A percentile compares a stretch with the other conserved stretches of the same genome.
Evolutionary conservation across 257 asterid genomes (phyloP).

Genomic region (Gardenia jasminoides): DNA sequence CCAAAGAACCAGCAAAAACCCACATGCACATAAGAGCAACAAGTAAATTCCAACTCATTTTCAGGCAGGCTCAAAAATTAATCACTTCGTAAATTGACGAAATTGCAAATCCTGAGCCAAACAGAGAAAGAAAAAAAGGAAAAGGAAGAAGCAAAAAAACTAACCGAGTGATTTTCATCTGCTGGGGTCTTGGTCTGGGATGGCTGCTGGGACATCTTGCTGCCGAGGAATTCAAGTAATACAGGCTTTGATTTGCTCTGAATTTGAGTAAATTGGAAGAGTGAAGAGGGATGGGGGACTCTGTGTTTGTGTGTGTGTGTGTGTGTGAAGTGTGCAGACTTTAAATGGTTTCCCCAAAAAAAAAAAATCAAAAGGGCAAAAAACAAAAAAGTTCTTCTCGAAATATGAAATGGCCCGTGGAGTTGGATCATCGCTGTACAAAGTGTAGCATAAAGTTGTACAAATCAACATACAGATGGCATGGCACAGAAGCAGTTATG

Average conservation of each 20-base stretch:
- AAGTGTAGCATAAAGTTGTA: no score
- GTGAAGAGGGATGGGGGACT: not conserved
- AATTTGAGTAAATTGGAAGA: not conserved
- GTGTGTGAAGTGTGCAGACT: not conserved
- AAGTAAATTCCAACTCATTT: not conserved
- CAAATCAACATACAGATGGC: no score
- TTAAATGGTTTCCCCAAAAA: no score
- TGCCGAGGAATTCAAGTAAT: not conserved
- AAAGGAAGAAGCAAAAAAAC: not conserved
- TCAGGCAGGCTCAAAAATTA: no score
- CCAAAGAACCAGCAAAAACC: not conserved
- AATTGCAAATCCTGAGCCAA: not conserved
- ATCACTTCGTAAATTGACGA: not conserved
- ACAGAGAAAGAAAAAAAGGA: not conserved
- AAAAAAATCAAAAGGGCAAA: no score
- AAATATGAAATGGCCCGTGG: no score
- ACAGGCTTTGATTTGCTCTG: not conserved
- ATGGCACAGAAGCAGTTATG: no score
- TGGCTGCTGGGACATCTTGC: conserved; percentile 23
- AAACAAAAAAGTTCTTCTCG: no score
- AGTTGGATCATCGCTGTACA: no score
- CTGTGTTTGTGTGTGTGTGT: not conserved
- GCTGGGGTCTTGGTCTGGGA: conserved; percentile 20
- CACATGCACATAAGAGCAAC: not conserved
- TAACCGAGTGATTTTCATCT: conserved; percentile 22